These are phyloP conservation scores for Discostella stelligera DNA, from an alignment of 352 stramenopile genomes.

Conservation along the genomic window DNA sequence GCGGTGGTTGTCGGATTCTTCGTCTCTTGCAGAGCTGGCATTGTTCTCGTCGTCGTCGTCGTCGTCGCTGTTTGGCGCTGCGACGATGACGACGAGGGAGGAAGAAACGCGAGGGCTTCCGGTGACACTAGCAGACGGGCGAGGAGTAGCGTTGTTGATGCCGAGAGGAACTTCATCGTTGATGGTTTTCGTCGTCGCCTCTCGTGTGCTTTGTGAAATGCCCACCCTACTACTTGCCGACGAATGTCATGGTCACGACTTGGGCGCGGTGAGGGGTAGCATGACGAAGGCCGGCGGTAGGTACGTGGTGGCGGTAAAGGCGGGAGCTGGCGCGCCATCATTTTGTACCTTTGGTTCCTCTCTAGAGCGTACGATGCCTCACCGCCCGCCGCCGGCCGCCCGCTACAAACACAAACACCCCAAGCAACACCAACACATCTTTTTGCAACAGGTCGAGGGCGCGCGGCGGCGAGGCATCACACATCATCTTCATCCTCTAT, in stretches of 20 bases:
- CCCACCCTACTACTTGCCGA: too few relatives aligned
- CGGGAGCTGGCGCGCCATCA: not conserved
- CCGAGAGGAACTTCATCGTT: slow-evolving; percentile 19
- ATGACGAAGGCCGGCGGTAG: not conserved
- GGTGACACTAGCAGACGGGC: slow-evolving; percentile 12
- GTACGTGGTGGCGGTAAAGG: not conserved
- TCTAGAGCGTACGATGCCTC: too few relatives aligned
- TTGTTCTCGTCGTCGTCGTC: not conserved
- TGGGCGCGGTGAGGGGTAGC: too few relatives aligned
- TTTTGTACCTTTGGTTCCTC: not conserved
- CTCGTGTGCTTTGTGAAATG: too few relatives aligned
- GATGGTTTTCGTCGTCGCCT: not conserved
- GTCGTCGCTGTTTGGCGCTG: slow-evolving; percentile 12
- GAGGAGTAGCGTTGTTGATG: not conserved
- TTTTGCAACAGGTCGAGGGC: too few relatives aligned
- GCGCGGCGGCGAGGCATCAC: not conserved
- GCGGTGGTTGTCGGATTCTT: not conserved
- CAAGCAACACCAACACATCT: too few relatives aligned
- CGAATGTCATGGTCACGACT: too few relatives aligned
- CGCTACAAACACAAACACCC: too few relatives aligned
- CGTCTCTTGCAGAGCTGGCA: slow-evolving; percentile 8
- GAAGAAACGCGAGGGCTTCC: slow-evolving; percentile 4
- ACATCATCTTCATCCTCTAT: not conserved
- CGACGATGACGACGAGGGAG: not conserved
- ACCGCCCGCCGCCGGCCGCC: too few relatives aligned